Conservation (phyloP, 352 stramenopile species). For the Phytophthora citricola region DNA sequence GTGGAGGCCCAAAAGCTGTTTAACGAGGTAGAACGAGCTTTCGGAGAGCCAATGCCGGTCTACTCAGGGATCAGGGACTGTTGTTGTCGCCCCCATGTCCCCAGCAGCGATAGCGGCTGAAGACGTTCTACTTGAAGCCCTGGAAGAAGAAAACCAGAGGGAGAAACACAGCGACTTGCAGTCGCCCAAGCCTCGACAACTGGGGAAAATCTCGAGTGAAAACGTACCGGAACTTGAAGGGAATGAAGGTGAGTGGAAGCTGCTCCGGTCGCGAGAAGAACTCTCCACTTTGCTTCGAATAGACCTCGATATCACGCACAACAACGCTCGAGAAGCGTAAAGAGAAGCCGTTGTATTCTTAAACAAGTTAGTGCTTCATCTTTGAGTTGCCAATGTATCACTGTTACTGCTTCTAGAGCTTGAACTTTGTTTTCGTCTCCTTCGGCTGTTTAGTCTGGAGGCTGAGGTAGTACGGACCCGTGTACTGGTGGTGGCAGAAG, state of each 20-base stretch:
- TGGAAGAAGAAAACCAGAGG: constrained; percentile 28
- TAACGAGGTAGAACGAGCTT: constrained; percentile 25
- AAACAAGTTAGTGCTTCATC: constrained; percentile 10
- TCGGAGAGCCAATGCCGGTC: constrained; percentile 21
- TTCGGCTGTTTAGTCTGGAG: constrained; percentile 6
- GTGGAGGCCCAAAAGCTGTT: constrained; percentile 22
- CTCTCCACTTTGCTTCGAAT: constrained; percentile 30
- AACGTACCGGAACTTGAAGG: constrained; percentile 25
- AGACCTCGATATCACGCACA: constrained; percentile 29
- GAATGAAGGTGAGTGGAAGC: constrained; percentile 20
- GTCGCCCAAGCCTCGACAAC: constrained; percentile 7
- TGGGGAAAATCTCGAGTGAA: constrained; percentile 13
- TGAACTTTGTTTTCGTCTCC: constrained; percentile 26
- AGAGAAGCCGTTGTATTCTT: constrained; percentile 2
- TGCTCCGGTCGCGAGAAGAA: constrained; percentile 30
- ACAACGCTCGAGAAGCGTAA: constrained; percentile 36
- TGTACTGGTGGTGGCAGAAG: constrained; percentile 29
- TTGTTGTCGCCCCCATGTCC: constrained; percentile 13
- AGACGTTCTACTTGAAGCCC: constrained; percentile 27
- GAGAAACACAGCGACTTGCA: neutral
- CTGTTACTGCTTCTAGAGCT: constrained; percentile 12
- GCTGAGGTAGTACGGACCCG: constrained; percentile 3
- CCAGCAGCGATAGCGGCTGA: constrained; percentile 13
- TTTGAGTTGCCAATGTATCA: constrained; percentile 4
- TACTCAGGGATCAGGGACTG: constrained; percentile 5